These are phyloP conservation scores for Geotrichum restrictum DNA, from an alignment of 1,139 yeast genomes.

Conservation along the genomic window DNA sequence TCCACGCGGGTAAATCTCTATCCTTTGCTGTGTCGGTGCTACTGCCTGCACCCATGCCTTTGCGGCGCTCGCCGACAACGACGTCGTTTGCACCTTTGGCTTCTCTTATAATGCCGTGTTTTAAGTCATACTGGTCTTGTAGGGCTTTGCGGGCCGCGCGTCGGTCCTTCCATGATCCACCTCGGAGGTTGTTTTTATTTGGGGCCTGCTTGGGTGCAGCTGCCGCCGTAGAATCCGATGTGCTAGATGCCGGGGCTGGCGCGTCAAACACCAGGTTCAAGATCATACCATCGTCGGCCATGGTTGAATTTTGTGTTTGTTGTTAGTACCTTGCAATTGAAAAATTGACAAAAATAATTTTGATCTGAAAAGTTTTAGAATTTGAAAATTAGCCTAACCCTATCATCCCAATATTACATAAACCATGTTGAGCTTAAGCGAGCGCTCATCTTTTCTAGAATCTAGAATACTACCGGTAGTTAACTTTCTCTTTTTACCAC, in stretches of 20 bases:
- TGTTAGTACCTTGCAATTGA: no score
- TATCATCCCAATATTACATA: neutral
- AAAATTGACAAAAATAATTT: neutral
- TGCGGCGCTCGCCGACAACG: slow-evolving; percentile 11
- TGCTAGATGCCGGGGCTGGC: slow-evolving; percentile 9
- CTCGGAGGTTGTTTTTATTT: slow-evolving; percentile 18
- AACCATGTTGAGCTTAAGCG: neutral
- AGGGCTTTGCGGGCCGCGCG: slow-evolving; percentile 20
- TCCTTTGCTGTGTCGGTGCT: slow-evolving; percentile 7
- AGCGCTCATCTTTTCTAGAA: neutral
- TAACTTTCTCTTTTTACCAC: no score
- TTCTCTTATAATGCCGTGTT: slow-evolving; percentile 17
- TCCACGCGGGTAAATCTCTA: slow-evolving; percentile 13
- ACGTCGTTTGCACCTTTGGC: slow-evolving; percentile 12
- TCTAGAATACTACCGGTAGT: no score
- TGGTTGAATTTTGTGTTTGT: slow-evolving; percentile 1
- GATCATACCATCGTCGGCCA: slow-evolving; percentile 22
- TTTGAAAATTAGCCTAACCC: neutral
- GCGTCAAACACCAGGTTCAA: slow-evolving; percentile 21
- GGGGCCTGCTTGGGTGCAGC: slow-evolving; percentile 5
- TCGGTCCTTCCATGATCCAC: slow-evolving; percentile 22
- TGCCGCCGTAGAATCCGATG: neutral
- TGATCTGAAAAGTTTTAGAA: neutral
- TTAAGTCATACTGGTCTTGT: slow-evolving; percentile 17
- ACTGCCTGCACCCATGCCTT: slow-evolving; percentile 10